phyloP scores from a whole-genome alignment of 2,329 filamentous ascomycete species.

The Botrytis paeoniae region DNA sequence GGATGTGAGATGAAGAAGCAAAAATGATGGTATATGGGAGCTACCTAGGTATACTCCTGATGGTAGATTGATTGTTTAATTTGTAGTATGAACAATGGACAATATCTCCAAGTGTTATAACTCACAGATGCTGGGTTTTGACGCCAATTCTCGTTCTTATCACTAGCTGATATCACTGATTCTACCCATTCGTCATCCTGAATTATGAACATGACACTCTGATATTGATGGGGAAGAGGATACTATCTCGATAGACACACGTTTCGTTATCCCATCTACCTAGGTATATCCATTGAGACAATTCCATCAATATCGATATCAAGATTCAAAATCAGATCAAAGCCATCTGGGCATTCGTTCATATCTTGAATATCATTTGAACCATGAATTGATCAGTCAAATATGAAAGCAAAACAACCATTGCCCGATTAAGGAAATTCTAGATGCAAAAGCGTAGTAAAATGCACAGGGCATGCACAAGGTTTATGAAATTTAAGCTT shows the following conservation, averaged over 20 bases:
- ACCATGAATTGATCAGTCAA: not conserved
- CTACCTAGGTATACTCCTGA: no score
- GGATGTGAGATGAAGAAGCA: not conserved
- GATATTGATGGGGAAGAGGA: conserved; percentile 6
- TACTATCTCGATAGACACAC: not conserved
- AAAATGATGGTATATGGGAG: not conserved
- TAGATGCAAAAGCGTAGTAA: not conserved
- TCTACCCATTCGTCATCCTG: not conserved
- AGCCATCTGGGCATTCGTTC: no score
- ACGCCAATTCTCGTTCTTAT: not conserved
- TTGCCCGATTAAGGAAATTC: not conserved
- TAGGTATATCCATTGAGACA: not conserved
- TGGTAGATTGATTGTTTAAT: no score
- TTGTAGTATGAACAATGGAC: not conserved
- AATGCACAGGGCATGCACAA: not conserved
- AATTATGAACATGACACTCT: conserved; percentile 7
- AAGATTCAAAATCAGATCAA: not conserved
- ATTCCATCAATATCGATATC: not conserved
- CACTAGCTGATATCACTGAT: not conserved
- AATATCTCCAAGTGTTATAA: not conserved
- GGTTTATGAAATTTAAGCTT: conserved; percentile 14
- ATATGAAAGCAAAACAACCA: not conserved
- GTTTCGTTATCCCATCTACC: not conserved
- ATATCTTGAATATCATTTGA: not conserved
- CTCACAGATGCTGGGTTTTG: not conserved